Evolutionary conservation across 148 eudicot species (phyloP).

Genomic region (Tetragonia tetragonoides): DNA sequence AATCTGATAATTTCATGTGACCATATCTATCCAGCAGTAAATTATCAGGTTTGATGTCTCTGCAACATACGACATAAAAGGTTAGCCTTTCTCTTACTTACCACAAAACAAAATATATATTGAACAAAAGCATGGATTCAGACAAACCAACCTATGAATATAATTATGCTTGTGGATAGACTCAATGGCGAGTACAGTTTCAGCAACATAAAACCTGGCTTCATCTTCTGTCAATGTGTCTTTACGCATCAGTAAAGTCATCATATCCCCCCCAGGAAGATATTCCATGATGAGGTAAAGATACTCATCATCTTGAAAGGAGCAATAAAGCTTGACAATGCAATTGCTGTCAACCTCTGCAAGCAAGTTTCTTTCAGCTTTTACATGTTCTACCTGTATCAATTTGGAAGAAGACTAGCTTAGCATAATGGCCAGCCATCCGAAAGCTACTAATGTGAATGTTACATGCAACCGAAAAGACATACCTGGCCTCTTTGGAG

Average conservation of each 20-base stretch:
- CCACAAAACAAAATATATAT: background rate
- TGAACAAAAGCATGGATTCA: conserved; percentile 5
- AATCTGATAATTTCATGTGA: conserved; percentile 97
- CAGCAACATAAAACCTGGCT: conserved; percentile 94
- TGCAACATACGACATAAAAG: conserved; percentile 33
- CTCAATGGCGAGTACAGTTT: conserved; percentile 93
- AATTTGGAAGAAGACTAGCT: conserved; percentile 17
- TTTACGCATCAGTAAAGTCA: conserved; percentile 97
- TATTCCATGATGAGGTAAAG: conserved; percentile 97
- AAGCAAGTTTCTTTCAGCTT: conserved; percentile 94
- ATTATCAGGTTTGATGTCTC: conserved; percentile 99
- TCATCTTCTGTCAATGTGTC: conserved; percentile 92
- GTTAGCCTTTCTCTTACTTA: conserved; percentile 8
- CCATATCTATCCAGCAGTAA: conserved; percentile 87
- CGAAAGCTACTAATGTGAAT: background rate
- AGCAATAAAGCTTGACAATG: conserved; percentile 97
- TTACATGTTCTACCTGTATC: conserved; percentile 93
- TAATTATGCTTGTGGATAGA: conserved; percentile 97
- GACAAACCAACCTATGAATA: conserved; percentile 72
- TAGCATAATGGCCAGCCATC: conserved; percentile 15
- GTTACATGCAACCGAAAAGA: conserved; percentile 11
- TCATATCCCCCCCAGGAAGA: conserved; percentile 99
- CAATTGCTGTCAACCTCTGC: conserved; percentile 99
- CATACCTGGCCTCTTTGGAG: conserved; percentile 95
- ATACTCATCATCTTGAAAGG: conserved; percentile 98